Conservation (phyloP, 306 rosid species). For the Lathyrus sativus region DNA sequence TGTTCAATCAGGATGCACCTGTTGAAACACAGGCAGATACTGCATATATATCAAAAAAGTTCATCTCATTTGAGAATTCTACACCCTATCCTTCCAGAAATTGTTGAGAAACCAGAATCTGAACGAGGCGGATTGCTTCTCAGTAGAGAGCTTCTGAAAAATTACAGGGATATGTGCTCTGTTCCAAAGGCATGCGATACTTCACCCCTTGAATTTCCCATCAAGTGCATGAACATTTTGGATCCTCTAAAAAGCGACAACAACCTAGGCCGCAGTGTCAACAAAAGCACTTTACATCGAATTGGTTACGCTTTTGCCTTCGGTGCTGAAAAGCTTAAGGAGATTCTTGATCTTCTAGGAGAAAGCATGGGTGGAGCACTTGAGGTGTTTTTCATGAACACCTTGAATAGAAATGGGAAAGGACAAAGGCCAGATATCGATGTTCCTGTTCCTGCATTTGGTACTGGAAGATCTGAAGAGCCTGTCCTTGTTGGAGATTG, state of each 20-base stretch:
- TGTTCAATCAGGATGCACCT: too few species aligned
- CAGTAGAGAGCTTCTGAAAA: conserved; percentile 52
- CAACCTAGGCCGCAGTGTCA: conserved; percentile 73
- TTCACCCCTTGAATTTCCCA: conserved; percentile 44
- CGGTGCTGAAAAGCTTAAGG: conserved; percentile 50
- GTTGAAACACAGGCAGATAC: too few species aligned
- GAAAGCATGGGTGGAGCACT: conserved; percentile 51
- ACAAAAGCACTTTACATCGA: conserved; percentile 49
- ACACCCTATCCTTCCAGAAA: too few species aligned
- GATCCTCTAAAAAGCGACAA: conserved; percentile 69
- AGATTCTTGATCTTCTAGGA: conserved; percentile 53
- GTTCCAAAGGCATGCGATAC: conserved; percentile 37
- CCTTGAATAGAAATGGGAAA: conserved; percentile 68
- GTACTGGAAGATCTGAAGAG: too few species aligned
- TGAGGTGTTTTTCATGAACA: conserved; percentile 52
- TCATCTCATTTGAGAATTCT: too few species aligned
- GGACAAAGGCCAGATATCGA: conserved; percentile 67
- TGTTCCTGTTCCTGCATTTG: conserved; percentile 70
- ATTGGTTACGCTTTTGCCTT: conserved; percentile 51
- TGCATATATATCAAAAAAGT: too few species aligned
- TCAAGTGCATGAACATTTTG: conserved; percentile 59
- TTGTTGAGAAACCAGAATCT: conserved; percentile 32
- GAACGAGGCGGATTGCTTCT: conserved; percentile 47
- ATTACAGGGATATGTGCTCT: conserved; percentile 53
- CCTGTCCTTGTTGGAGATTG: too few species aligned